Percentiles rank a stretch among this genome's conserved stretches.
phyloP scores from a whole-genome alignment of 768 basidiomycete genomes.

The Lactarius hatsudake region DNA sequence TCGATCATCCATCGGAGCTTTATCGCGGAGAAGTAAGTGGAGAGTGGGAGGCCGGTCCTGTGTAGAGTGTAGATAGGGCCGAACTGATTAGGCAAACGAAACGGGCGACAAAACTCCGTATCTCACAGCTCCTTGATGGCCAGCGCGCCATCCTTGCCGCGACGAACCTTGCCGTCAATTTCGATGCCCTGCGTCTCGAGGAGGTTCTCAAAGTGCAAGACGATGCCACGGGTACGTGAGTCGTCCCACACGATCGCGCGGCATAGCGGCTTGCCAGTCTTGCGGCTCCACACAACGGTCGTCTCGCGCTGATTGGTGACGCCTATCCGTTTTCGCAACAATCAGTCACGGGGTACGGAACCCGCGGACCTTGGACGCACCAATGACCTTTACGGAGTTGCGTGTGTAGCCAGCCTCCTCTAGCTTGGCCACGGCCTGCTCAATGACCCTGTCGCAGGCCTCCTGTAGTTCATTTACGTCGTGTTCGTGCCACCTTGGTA shows the following conservation, averaged over 20 bases:
- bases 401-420: constrained; percentile 74
- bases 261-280: constrained; percentile 85
- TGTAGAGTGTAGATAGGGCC: constrained; percentile 17
- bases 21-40: constrained; percentile 97
- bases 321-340: constrained; percentile 42
- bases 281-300: constrained; percentile 87
- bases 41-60: constrained; percentile 91
- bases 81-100: constrained; percentile 10
- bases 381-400: constrained; percentile 87
- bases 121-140: constrained; percentile 67
- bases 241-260: constrained; percentile 96
- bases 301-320: constrained; percentile 99
- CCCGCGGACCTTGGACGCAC: constrained; percentile 43
- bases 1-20: constrained; percentile 98
- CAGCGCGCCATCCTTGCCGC: constrained; percentile 65
- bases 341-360: neutral
- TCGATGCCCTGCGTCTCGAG: constrained; percentile 74
- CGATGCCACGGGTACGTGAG: constrained; percentile 82
- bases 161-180: constrained; percentile 63
- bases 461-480: constrained; percentile 79
- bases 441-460: constrained; percentile 72
- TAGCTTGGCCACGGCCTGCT: constrained; percentile 64
- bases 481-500: constrained; percentile 89
- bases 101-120: constrained; percentile 2
- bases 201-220: constrained; percentile 75